These are phyloP conservation scores for Alternaria novae-zelandiae DNA, from an alignment of 2,329 filamentous ascomycete species.

Conservation along the genomic window DNA sequence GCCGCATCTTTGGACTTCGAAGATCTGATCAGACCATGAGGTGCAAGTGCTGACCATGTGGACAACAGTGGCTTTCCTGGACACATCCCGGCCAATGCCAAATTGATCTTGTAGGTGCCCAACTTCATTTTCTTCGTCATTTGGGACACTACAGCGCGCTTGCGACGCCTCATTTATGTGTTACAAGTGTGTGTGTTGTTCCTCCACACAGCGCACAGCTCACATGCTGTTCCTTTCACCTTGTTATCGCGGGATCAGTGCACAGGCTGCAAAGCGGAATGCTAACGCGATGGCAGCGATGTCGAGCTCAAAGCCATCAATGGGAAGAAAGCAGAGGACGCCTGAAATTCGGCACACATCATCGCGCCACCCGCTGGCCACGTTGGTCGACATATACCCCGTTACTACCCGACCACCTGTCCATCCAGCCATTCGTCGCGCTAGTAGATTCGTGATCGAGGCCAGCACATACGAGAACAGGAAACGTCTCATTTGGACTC, in stretches of 20 bases:
- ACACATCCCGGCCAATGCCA: slow-evolving; percentile 76
- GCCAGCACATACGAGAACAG: not conserved
- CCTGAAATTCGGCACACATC: not conserved
- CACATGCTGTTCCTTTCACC: slow-evolving; percentile 2
- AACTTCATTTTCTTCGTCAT: slow-evolving; percentile 5
- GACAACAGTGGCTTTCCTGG: slow-evolving; percentile 73
- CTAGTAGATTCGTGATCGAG: not conserved
- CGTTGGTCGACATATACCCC: slow-evolving; percentile 14
- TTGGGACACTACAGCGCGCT: slow-evolving; percentile 2
- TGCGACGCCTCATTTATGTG: not conserved
- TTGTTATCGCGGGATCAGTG: not conserved
- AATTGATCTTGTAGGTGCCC: slow-evolving; percentile 78
- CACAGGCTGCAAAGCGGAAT: not conserved
- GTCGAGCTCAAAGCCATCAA: slow-evolving; percentile 72
- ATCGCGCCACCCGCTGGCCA: slow-evolving; percentile 1
- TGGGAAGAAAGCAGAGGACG: slow-evolving; percentile 52
- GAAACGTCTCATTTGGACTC: not conserved
- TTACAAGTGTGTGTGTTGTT: not conserved
- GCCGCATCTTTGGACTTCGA: not conserved
- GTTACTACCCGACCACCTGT: slow-evolving; percentile 15
- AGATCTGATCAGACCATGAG: slow-evolving; percentile 14
- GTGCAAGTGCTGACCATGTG: slow-evolving; percentile 25
- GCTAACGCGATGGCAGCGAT: slow-evolving; percentile 58
- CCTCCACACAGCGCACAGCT: slow-evolving; percentile 12
- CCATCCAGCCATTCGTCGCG: not conserved